These are phyloP conservation scores for Lasiosphaeriaceae sp. DNA, from an alignment of 495 filamentous ascomycete species.

Conservation along the genomic window DNA sequence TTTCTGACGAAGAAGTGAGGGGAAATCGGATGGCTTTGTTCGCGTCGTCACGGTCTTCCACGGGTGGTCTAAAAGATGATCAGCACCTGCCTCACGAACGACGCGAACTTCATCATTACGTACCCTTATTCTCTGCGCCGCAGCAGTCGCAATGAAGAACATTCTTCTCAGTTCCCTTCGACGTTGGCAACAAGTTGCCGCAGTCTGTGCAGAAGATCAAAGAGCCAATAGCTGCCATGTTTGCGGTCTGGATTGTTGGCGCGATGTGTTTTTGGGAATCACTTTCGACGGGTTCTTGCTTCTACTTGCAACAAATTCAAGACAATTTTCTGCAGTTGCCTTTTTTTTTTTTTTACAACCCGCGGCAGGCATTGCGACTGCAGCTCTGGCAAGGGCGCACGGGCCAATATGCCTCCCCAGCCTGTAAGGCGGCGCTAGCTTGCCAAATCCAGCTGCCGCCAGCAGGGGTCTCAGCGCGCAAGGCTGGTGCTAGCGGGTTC, in stretches of 20 bases:
- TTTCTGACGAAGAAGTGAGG: constrained; percentile 79
- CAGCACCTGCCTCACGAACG: neutral
- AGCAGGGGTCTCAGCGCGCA: neutral
- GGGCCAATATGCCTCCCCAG: neutral
- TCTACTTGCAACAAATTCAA: constrained; percentile 1
- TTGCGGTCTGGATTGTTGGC: constrained; percentile 7
- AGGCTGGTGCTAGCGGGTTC: neutral
- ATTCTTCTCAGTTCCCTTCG: constrained; percentile 67
- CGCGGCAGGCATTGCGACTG: neutral
- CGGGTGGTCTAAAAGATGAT: constrained; percentile 58
- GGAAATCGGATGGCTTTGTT: constrained; percentile 82
- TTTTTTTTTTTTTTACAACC: too few relatives aligned
- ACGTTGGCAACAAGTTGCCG: constrained; percentile 81
- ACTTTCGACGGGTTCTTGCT: neutral
- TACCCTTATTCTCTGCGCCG: constrained; percentile 78
- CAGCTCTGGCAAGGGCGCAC: neutral
- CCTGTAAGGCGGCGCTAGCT: neutral
- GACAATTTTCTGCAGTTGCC: neutral
- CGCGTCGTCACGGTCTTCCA: constrained; percentile 76
- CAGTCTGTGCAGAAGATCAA: constrained; percentile 93
- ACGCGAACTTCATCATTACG: neutral
- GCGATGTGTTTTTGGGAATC: neutral
- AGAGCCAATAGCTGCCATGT: constrained; percentile 84
- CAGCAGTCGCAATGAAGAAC: constrained; percentile 81
- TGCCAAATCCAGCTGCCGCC: neutral